phyloP scores from a whole-genome alignment of 2,329 filamentous ascomycete species.

The Beauveria brongniartii region DNA sequence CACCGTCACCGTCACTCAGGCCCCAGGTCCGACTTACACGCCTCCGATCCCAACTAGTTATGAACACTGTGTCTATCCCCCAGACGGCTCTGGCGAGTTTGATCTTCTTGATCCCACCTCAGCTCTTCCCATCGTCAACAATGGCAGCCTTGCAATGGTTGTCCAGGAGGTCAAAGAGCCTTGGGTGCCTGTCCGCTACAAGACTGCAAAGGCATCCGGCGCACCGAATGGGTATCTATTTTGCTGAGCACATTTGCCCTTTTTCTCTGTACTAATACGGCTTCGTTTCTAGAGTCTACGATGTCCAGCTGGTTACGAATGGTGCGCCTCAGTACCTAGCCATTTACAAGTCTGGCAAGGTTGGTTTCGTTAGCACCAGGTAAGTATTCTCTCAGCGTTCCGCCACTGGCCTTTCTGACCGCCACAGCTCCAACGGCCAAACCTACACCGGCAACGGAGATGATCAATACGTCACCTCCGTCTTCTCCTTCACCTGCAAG shows the following conservation, averaged over 20 bases:
- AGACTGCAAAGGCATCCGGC: neutral
- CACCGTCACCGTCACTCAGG: neutral
- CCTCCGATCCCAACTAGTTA: neutral
- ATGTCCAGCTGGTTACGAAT: neutral
- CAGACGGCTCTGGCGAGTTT: neutral
- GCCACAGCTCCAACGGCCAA: constrained; percentile 3
- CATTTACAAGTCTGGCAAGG: constrained; percentile 9
- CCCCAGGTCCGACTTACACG: neutral
- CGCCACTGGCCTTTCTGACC: neutral
- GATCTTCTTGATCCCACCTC: neutral
- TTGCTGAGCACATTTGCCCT: neutral
- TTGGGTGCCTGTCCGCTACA: constrained; percentile 7
- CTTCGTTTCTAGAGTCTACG: neutral
- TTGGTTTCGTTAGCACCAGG: constrained; percentile 4
- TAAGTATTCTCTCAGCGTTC: neutral
- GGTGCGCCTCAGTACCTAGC: neutral
- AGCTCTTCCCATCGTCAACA: neutral
- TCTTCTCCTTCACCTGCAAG: constrained; percentile 4
- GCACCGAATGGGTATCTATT: neutral
- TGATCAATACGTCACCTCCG: constrained; percentile 2
- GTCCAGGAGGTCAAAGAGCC: constrained; percentile 1
- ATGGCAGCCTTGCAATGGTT: constrained; percentile 2
- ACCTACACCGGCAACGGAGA: neutral
- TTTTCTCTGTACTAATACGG: neutral
- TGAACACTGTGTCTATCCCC: neutral